Evolutionary conservation across 352 stramenopile species (phyloP).

Genomic region (Salisapilia sapeloensis): DNA sequence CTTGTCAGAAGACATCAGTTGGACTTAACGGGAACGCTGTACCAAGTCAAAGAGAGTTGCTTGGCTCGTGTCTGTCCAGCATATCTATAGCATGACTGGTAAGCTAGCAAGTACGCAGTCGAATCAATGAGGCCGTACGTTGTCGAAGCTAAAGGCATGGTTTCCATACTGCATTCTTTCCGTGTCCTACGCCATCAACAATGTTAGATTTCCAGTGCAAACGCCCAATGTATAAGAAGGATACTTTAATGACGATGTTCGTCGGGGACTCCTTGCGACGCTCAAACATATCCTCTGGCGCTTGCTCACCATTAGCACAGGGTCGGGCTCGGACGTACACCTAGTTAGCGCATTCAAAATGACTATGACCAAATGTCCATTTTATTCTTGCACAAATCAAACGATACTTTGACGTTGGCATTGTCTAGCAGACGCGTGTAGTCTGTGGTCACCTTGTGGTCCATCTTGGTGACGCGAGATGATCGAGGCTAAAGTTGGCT

Average conservation of each 20-base stretch:
- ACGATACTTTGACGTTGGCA: conserved; percentile 52
- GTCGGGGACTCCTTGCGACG: conserved; percentile 51
- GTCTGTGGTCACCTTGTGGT: conserved; percentile 76
- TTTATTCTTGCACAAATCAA: background rate
- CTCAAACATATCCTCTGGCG: conserved; percentile 72
- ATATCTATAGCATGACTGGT: conserved; percentile 20
- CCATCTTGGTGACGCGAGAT: conserved; percentile 14
- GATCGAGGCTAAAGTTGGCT: too few species aligned
- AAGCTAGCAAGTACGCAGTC: background rate
- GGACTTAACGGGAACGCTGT: background rate
- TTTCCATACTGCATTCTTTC: conserved; percentile 77
- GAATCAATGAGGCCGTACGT: conserved; percentile 10
- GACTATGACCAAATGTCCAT: background rate
- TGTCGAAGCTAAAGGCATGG: conserved; percentile 76
- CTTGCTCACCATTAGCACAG: conserved; percentile 48
- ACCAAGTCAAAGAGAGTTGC: conserved; percentile 53
- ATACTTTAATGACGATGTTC: conserved; percentile 74
- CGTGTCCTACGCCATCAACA: conserved; percentile 21
- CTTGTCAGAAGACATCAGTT: background rate
- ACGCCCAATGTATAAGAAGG: background rate
- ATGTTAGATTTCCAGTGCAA: background rate
- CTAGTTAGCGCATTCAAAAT: conserved; percentile 5
- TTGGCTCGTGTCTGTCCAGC: conserved; percentile 69
- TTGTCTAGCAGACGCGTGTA: conserved; percentile 66
- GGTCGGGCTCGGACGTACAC: conserved; percentile 63